Base-by-base conservation (phyloP, 2,329 filamentous ascomycete species). In the Arthrobotrys conoides region DNA sequence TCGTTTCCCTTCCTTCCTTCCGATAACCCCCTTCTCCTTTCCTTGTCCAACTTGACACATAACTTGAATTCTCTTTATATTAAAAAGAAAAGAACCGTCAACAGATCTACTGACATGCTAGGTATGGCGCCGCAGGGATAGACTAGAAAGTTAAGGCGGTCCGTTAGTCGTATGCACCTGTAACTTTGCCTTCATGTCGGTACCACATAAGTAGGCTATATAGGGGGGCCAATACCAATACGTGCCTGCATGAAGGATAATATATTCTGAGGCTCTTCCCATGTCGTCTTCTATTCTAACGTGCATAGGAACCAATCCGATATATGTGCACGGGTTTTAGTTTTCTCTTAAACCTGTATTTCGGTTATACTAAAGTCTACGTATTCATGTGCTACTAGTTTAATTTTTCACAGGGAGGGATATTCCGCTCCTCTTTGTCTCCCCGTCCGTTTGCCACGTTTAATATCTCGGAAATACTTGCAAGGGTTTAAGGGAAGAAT, bases 251-350 rank as follows among this genome's bases (percentile, higher is more conserved):
- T 71, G 33, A 20, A 55, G 20, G 55, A 38, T 30, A 30, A 30
- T 30, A 30, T 3, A 6, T 6, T 49, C 12, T 73, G 70, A 73
- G 70, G 70, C 70, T 73, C 70, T 73, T 67, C 14, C 46, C 57
- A 3, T 67, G 36, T 59, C 69, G 69, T 48, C 49, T 5, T 68
- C 20, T 18, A 36, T 8, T 10, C n/a, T n/a, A n/a, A 5, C n/a
- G n/a, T n/a, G n/a, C n/a, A n/a, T n/a, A n/a, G n/a, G n/a, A n/a
- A n/a, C n/a, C n/a, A n/a, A n/a, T n/a, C n/a, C n/a, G n/a, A n/a
- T n/a, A n/a, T n/a, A n/a, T n/a, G n/a, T n/a, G n/a, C n/a, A n/a
- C n/a, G n/a, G n/a, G 24, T 12, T 55, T 55, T 55, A 27, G 20
- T 27, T n/a, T n/a, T n/a, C n/a, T n/a, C n/a, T n/a, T n/a, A n/a